These are phyloP conservation scores for Penicillium goetzii DNA, from an alignment of 495 filamentous ascomycete species.

Conservation along the genomic window DNA sequence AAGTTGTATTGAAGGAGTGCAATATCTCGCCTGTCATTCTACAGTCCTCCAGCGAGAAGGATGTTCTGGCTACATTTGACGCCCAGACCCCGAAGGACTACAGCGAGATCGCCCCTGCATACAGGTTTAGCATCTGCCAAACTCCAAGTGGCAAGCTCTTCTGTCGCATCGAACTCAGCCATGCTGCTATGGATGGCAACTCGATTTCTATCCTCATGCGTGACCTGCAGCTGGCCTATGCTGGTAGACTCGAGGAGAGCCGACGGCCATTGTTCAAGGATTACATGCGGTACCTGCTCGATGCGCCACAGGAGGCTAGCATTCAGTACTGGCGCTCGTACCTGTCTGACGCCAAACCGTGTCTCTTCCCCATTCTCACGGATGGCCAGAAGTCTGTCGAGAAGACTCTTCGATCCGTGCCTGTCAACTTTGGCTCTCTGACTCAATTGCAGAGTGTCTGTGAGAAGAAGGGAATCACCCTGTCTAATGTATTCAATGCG, in stretches of 20 bases:
- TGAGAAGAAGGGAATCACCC: slow-evolving; percentile 50
- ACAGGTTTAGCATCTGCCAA: slow-evolving; percentile 54
- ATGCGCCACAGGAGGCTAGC: slow-evolving; percentile 40
- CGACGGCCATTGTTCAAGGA: slow-evolving; percentile 56
- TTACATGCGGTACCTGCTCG: slow-evolving; percentile 54
- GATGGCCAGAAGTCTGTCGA: slow-evolving; percentile 30
- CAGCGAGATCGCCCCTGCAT: slow-evolving; percentile 43
- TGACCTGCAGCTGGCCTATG: slow-evolving; percentile 54
- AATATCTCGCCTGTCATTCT: slow-evolving; percentile 36
- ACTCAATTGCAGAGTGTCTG: slow-evolving; percentile 46
- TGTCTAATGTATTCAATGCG: slow-evolving; percentile 56
- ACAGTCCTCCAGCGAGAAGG: slow-evolving; percentile 38
- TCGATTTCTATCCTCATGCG: slow-evolving; percentile 53
- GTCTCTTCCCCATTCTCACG: slow-evolving; percentile 53
- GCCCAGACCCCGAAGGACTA: slow-evolving; percentile 40
- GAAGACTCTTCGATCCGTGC: slow-evolving; percentile 40
- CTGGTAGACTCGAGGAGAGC: slow-evolving; percentile 35
- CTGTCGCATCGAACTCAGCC: slow-evolving; percentile 60
- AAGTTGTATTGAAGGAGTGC: slow-evolving; percentile 54
- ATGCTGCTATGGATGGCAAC: slow-evolving; percentile 55
- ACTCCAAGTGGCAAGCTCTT: slow-evolving; percentile 46
- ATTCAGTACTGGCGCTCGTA: slow-evolving; percentile 59
- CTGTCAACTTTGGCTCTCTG: slow-evolving; percentile 37
- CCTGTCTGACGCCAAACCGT: slow-evolving; percentile 52
- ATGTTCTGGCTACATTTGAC: slow-evolving; percentile 40